phyloP scores from a whole-genome alignment of 371 early-diverging fungal species.

The Actinomucor elegans region DNA sequence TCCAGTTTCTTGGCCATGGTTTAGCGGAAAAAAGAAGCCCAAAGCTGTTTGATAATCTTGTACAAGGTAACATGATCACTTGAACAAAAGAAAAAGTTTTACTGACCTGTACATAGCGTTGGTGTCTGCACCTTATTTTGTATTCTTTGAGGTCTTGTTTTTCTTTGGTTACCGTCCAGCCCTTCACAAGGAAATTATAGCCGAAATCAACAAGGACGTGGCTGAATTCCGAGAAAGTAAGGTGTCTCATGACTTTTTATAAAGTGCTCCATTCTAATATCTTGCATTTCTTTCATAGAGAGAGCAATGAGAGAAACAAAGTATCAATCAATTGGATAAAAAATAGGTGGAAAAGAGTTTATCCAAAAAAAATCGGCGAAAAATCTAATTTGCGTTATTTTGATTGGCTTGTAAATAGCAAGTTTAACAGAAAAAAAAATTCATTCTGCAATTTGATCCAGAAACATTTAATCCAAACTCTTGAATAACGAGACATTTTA shows the following conservation, averaged over 20 bases:
- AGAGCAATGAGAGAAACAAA: background rate
- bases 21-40: conserved; percentile 88
- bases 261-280: background rate
- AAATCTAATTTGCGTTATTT: too few species aligned
- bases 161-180: conserved; percentile 79
- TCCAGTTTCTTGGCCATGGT: conserved; percentile 91
- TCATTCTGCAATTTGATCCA: background rate
- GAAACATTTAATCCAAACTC: too few species aligned
- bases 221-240: conserved; percentile 57
- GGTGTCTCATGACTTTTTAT: background rate
- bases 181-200: conserved; percentile 64
- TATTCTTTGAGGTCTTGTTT: conserved; percentile 89
- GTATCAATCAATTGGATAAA: background rate
- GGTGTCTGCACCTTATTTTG: conserved; percentile 94
- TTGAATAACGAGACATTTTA: too few species aligned
- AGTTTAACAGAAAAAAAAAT: background rate
- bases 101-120: conserved; percentile 56
- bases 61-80: conserved; percentile 62
- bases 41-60: conserved; percentile 81
- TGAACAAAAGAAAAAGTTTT: background rate
- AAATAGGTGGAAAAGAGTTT: too few species aligned
- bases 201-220: conserved; percentile 62
- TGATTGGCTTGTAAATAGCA: background rate
- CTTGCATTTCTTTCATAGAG: background rate
- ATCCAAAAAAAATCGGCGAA: too few species aligned